Conservation (phyloP, 164 flowering plant genomes). For the Euptelea pleiosperma region DNA sequence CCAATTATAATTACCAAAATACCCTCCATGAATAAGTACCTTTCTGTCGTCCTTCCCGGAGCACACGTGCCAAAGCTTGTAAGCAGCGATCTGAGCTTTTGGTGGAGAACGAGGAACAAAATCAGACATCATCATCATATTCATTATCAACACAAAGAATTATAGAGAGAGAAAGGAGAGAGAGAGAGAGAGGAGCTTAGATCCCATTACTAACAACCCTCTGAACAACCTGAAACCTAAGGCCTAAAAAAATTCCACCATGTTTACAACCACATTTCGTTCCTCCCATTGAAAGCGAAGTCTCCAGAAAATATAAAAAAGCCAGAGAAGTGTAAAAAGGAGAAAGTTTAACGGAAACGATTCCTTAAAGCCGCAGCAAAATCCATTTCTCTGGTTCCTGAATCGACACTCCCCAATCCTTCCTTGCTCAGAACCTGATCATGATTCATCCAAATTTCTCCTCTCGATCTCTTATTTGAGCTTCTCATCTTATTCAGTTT, state of each 20-base stretch:
- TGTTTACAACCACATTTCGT: neutral
- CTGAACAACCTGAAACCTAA: neutral
- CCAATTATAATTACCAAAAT: neutral
- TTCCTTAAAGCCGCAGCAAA: constrained; percentile 21
- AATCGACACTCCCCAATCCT: constrained; percentile 9
- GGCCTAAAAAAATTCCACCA: neutral
- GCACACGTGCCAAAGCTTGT: no score
- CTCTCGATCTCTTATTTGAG: neutral
- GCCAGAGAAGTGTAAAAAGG: constrained; percentile 4
- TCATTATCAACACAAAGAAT: neutral
- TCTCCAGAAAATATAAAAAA: constrained; percentile 5
- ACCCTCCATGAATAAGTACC: constrained; percentile 4
- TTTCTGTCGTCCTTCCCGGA: constrained; percentile 1
- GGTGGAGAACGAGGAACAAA: constrained; percentile 2
- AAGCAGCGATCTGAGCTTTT: constrained; percentile 16
- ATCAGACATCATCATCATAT: constrained; percentile 17
- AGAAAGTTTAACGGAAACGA: constrained; percentile 3
- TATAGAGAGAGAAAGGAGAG: neutral
- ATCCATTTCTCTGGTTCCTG: constrained; percentile 13
- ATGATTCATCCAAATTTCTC: constrained; percentile 2
- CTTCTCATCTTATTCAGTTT: neutral
- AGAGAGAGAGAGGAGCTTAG: constrained; percentile 3
- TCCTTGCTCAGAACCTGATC: neutral
- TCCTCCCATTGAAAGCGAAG: constrained; percentile 23
- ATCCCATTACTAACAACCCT: constrained; percentile 1